Evolutionary conservation across 108 stramenopile species (phyloP), one percentile per base, ranked within the genome.

Genomic region (Chaetoceros muelleri): DNA sequence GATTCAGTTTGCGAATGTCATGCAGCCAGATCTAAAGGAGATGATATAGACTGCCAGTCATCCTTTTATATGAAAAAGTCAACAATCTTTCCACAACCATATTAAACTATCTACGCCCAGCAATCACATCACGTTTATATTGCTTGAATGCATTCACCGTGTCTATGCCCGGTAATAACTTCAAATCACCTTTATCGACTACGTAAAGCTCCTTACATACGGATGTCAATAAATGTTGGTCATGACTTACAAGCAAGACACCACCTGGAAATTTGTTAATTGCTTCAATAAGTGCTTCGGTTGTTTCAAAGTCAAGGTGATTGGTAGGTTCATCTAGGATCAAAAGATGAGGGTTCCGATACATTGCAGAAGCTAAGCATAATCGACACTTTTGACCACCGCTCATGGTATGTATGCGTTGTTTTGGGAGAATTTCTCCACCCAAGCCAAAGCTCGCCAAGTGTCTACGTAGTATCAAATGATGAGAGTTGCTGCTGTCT

Each of bases 301-400:
- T 75, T 18, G 80, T 76, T 55, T 78, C 76, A 17, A 82, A 60
- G 59, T 80, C 81, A 34, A 82, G 53, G 30, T 86, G 81, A 52
- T 84, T 72, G 3, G 61, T 67, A n/a, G 74, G 70, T 44, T 66
- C 25, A 20, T 45, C 23, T 50, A 81, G 73, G 27, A 80, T 62
- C 2, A 80, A 46, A 26, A 86, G 48, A 62, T 82, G 81, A 19
- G 85, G 85, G 65, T 80, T 75, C 16, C 82, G 53, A 58, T 80
- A 80, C 71, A 84, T 78, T 3, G 79, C 79, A 49, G 59, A 47
- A 2, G 75, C 82, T 34, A 84, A 65, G 62, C 79, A 82, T 28
- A 95, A 82, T 28, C 95, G 66, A 28, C 84, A 90, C 53, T 93
- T 96, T 51, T 96, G 95, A 17, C 95, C 95, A 40, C 93, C 95